Evolutionary conservation across 495 filamentous ascomycete genomes (phyloP).

Genomic region (Penicillium steckii): DNA sequence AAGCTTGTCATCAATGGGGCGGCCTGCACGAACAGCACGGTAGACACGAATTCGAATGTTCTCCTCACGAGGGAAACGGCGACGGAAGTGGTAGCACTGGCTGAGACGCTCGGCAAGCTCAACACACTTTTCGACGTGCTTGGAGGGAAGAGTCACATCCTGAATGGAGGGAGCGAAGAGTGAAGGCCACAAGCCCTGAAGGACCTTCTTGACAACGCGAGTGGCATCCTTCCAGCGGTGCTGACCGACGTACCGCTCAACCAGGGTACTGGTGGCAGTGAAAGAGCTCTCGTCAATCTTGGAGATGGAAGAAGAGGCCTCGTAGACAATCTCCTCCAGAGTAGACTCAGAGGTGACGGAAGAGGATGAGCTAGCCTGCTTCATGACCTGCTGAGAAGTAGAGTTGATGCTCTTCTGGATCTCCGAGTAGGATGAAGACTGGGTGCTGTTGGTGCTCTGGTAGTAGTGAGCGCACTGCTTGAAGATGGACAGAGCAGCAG

Average conservation of each 20-base stretch:
- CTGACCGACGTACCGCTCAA: slow-evolving; percentile 31
- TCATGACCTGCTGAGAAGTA: slow-evolving; percentile 28
- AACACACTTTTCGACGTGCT: slow-evolving; percentile 28
- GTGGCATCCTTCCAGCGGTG: slow-evolving; percentile 42
- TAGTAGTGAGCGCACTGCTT: slow-evolving; percentile 32
- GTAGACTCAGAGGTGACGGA: slow-evolving; percentile 28
- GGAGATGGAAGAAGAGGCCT: slow-evolving; percentile 25
- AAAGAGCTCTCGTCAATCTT: slow-evolving; percentile 29
- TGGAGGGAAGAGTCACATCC: slow-evolving; percentile 30
- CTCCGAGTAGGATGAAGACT: slow-evolving; percentile 26
- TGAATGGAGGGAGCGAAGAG: slow-evolving; percentile 34
- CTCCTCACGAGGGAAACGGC: slow-evolving; percentile 34
- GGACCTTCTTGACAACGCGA: slow-evolving; percentile 30
- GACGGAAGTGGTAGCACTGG: slow-evolving; percentile 37
- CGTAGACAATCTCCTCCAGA: slow-evolving; percentile 34
- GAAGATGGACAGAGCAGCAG: slow-evolving; percentile 32
- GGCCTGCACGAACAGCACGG: slow-evolving; percentile 25
- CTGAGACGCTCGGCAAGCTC: slow-evolving; percentile 29
- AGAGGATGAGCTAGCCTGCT: slow-evolving; percentile 20
- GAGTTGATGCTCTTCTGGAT: slow-evolving; percentile 28
- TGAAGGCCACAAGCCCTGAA: slow-evolving; percentile 32
- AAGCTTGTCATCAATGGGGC: slow-evolving; percentile 31
- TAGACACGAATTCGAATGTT: slow-evolving; percentile 37
- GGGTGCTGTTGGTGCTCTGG: slow-evolving; percentile 26
- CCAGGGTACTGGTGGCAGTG: slow-evolving; percentile 27